Evolutionary conservation across 805 yeast species (phyloP).

Genomic region (Jamesozyma jinghongensis): DNA sequence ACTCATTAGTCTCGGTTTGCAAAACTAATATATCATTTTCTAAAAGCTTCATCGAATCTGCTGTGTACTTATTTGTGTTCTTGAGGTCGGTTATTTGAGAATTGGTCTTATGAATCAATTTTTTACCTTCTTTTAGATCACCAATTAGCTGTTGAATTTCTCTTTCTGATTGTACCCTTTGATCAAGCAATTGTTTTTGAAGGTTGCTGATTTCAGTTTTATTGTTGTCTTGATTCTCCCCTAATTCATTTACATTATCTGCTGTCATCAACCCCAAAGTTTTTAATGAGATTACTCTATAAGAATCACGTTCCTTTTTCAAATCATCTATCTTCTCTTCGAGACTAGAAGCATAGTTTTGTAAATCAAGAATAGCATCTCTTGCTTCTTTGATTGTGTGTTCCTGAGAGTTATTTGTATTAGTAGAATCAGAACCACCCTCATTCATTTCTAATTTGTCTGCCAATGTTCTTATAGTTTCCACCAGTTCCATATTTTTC

Average conservation of each 20-base stretch:
- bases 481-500: constrained; percentile 64
- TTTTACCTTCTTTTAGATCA: not conserved
- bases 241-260: not conserved
- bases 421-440: constrained; percentile 15
- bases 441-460: constrained; percentile 61
- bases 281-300: constrained; percentile 29
- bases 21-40: not conserved
- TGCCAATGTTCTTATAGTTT: constrained; percentile 63
- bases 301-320: constrained; percentile 57
- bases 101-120: not conserved
- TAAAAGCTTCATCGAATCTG: not conserved
- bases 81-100: not conserved
- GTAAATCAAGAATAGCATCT: constrained; percentile 50
- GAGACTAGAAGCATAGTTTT: constrained; percentile 43
- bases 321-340: constrained; percentile 44
- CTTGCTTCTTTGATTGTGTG: constrained; percentile 48
- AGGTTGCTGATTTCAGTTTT: not conserved
- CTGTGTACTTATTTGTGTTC: not conserved
- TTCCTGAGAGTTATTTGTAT: constrained; percentile 30
- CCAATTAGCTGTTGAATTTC: not conserved
- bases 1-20: not conserved
- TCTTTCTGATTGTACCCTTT: not conserved
- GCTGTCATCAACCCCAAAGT: not conserved
- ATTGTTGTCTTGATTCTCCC: not conserved
- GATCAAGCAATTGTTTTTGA: not conserved